These are phyloP conservation scores for Magnaporthiopsis poae DNA, from an alignment of 2,329 filamentous ascomycete genomes.

Conservation along the genomic window DNA sequence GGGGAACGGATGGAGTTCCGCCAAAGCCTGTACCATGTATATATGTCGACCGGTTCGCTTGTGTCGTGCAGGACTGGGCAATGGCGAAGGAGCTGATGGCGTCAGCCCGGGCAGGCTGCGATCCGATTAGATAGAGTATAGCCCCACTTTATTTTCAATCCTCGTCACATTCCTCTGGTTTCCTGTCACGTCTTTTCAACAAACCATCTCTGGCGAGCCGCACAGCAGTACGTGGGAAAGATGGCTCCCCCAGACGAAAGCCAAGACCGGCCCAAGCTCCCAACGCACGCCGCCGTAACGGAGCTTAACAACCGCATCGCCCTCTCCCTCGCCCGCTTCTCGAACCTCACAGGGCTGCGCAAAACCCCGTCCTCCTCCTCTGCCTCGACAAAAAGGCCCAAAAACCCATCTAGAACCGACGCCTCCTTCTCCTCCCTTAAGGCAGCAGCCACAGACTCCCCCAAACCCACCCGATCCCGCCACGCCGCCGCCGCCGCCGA, in stretches of 20 bases:
- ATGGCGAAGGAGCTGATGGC: background rate
- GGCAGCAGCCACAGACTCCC: background rate
- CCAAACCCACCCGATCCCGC: background rate
- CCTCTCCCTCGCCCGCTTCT: constrained; percentile 16
- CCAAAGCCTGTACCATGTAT: background rate
- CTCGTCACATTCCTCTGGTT: too few relatives aligned
- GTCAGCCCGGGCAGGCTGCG: background rate
- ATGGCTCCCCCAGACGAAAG: background rate
- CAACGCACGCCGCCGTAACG: constrained; percentile 24
- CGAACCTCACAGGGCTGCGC: constrained; percentile 20
- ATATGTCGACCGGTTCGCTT: background rate
- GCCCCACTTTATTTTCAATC: constrained; percentile 5
- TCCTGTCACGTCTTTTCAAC: too few relatives aligned
- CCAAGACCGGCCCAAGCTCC: constrained; percentile 19
- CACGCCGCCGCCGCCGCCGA: background rate
- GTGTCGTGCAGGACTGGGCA: background rate
- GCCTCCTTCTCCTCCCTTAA: constrained; percentile 1
- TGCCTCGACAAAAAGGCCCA: background rate
- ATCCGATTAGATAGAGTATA: constrained; percentile 1
- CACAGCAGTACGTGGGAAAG: background rate
- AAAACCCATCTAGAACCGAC: background rate
- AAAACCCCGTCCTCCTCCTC: constrained; percentile 24
- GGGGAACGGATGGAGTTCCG: background rate
- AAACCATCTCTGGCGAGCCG: too few relatives aligned
- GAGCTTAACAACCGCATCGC: constrained; percentile 33